Evolutionary conservation across 345 rosid genomes (phyloP), one percentile per base, ranked within the genome.

Genomic region (Erysimum cheiranthoides): DNA sequence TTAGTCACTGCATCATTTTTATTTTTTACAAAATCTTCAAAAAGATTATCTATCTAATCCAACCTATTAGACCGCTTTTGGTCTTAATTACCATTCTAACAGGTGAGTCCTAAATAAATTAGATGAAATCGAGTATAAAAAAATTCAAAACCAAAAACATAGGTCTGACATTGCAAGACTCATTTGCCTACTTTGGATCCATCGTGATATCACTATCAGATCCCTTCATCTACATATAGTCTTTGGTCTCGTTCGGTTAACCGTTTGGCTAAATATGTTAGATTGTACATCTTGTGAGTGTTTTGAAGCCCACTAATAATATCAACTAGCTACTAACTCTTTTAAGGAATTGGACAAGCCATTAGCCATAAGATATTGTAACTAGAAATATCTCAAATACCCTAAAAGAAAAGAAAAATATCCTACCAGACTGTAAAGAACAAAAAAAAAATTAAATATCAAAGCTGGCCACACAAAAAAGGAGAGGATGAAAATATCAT

Each of bases 381-480:
- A 43, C 42, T 27, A 0, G 18, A 70, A 76, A 70, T 70, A 77
- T 62, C 66, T 36, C 34, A 70, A 70, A 11, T 53, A 47, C 66
- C 66, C 51, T 70, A 28, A 60, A 67, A 47, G n/a, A 3, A 16
- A 47, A 25, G n/a, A 46, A 69, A 61, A 69, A 76, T 7, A 60
- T 51, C 56, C 17, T 5, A 65, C 14, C 63, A 68, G 47, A 46
- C 66, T 46, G 66, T 47, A 66, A 66, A 66, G 52, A 66, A 34
- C 10, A 57, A 56, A 34, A 57, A 21, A 58, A 13, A 52, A 61
- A 49, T 17, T 1, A 49, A 49, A 69, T 66, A 58, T 47, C 45
- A 75, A 75, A 43, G 49, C n/a, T 62, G 65, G 75, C 80, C 70
- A 69, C 73, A 67, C 38, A 76, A 49, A 67, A 66, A 69, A 69